Conservation (phyloP, 164 flowering plant genomes). For the Hamamelis virginiana region DNA sequence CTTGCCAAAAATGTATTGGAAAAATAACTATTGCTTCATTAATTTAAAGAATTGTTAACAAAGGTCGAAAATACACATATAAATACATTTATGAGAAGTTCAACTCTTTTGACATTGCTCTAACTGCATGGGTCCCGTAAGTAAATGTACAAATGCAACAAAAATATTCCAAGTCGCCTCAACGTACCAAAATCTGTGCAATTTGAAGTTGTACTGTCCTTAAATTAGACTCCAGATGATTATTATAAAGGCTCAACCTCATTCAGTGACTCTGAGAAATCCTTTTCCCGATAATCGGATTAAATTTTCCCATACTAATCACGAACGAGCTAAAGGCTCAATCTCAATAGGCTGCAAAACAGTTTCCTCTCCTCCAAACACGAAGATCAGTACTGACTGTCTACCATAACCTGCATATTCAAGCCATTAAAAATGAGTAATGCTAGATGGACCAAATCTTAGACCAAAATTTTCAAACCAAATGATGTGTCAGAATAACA, state of each 20-base stretch:
- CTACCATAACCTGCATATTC: neutral
- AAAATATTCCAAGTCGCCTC: neutral
- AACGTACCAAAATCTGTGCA: constrained; percentile 1
- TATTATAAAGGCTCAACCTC: neutral
- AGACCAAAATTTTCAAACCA: too few species aligned
- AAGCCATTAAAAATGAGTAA: too few species aligned
- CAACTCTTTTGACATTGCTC: neutral
- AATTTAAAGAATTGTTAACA: constrained; percentile 15
- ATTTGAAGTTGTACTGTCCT: neutral
- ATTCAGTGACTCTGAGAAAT: neutral
- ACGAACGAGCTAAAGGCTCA: neutral
- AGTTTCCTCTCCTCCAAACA: neutral
- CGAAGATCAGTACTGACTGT: neutral
- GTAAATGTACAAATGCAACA: constrained; percentile 2
- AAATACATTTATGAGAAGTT: constrained; percentile 1
- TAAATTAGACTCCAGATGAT: neutral
- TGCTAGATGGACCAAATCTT: too few species aligned
- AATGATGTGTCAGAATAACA: too few species aligned
- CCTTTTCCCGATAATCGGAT: neutral
- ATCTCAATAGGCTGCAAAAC: neutral
- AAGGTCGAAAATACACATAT: constrained; percentile 6
- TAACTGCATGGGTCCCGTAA: neutral
- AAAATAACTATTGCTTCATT: constrained; percentile 9
- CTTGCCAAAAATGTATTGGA: neutral
- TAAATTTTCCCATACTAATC: neutral